Evolutionary conservation across 306 rosid genomes (phyloP).

Genomic region (Pterocarpus santalinus): DNA sequence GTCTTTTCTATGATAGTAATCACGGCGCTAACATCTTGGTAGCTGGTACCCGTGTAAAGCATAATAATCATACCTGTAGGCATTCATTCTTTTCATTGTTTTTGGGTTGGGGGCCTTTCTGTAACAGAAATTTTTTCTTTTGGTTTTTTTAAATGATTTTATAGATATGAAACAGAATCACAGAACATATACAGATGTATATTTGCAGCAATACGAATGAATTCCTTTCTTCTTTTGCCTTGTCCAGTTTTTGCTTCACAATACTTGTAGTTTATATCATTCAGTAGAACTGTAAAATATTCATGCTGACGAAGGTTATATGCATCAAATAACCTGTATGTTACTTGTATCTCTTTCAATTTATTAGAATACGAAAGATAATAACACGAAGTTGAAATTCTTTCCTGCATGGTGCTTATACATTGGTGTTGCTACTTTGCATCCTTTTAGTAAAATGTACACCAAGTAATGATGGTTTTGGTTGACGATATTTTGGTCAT

Average conservation of each 20-base stretch:
- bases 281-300: neutral
- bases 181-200: conserved; percentile 60
- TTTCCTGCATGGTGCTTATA: neutral
- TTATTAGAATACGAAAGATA: neutral
- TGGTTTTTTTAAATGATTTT: conserved; percentile 29
- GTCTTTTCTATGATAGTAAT: conserved; percentile 49
- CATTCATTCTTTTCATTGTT: conserved; percentile 61
- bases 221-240: conserved; percentile 34
- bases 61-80: conserved; percentile 56
- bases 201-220: conserved; percentile 58
- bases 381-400: conserved; percentile 2
- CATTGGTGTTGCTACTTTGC: conserved; percentile 5
- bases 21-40: conserved; percentile 57
- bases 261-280: conserved; percentile 1
- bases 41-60: conserved; percentile 61
- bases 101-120: conserved; percentile 25
- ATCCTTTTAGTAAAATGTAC: conserved; percentile 2
- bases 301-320: conserved; percentile 1
- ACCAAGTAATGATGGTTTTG: neutral
- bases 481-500: conserved; percentile 2
- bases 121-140: conserved; percentile 49
- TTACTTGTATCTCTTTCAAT: neutral
- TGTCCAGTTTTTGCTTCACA: conserved; percentile 17
- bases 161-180: conserved; percentile 52
- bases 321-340: neutral